These are phyloP conservation scores for Phaseolus coccineus DNA, from an alignment of 331 rosid genomes.

Conservation along the genomic window DNA sequence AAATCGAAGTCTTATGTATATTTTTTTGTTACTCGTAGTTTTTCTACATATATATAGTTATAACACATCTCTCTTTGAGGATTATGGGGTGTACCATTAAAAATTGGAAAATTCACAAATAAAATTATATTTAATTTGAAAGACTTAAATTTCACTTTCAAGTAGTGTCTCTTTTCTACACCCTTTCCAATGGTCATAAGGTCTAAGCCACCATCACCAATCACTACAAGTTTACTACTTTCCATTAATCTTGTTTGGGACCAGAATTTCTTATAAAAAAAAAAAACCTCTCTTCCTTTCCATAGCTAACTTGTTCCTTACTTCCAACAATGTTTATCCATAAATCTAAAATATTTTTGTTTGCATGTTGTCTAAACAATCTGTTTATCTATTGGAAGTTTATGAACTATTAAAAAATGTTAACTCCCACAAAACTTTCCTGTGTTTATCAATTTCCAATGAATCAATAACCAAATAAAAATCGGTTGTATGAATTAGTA, in stretches of 20 bases:
- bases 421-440: not conserved
- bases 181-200: not conserved
- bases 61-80: not conserved
- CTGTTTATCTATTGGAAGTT: not conserved
- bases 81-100: not conserved
- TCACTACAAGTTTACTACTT: not conserved
- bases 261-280: conserved; percentile 5
- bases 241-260: conserved; percentile 13
- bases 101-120: not conserved
- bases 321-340: not conserved
- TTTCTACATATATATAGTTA: no score
- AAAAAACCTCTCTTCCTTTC: not conserved
- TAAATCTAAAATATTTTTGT: not conserved
- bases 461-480: not conserved
- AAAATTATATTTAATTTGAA: not conserved
- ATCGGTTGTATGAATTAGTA: not conserved
- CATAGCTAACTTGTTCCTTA: not conserved
- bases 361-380: conserved; percentile 7
- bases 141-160: not conserved
- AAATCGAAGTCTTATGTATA: not conserved
- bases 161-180: not conserved
- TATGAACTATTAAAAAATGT: not conserved
- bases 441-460: not conserved
- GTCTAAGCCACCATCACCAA: not conserved
- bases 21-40: no score